A percentile compares a stretch with the other conserved stretches of the same genome.
Evolutionary conservation across 352 stramenopile species (phyloP).

Genomic region (Hyaloperonospora arabidopsidis): DNA sequence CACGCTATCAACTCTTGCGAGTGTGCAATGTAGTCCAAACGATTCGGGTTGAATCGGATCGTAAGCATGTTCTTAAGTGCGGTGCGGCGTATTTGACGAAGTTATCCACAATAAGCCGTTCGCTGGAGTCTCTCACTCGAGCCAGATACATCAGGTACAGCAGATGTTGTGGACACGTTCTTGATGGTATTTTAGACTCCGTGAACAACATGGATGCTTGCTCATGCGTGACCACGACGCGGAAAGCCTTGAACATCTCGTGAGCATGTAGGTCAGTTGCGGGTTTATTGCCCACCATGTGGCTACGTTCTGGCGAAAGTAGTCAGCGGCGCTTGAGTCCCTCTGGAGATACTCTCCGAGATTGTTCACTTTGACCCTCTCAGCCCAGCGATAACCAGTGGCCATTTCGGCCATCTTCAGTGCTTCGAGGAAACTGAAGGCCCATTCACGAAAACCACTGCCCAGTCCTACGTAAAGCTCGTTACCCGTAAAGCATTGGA

Average conservation of each 20-base stretch:
- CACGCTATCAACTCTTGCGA: neutral
- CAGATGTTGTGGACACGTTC: neutral
- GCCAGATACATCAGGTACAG: neutral
- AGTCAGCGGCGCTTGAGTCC: neutral
- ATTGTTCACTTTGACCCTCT: neutral
- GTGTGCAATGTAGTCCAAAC: neutral
- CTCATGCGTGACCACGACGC: no score
- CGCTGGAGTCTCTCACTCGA: neutral
- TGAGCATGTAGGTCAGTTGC: no score
- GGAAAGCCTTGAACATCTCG: no score
- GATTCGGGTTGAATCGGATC: neutral
- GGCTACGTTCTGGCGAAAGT: neutral
- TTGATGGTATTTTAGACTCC: no score
- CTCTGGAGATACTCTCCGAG: neutral
- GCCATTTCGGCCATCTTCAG: neutral
- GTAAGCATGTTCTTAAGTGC: neutral
- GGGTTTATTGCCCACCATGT: neutral
- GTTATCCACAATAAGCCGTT: neutral
- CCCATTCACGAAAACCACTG: neutral
- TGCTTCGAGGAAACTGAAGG: neutral
- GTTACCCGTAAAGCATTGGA: no score
- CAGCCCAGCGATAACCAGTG: neutral
- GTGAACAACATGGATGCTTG: no score
- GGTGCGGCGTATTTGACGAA: no score
- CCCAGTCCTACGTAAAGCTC: neutral